Evolutionary conservation across 345 rosid species (phyloP).

Genomic region (Barbarea vulgaris): DNA sequence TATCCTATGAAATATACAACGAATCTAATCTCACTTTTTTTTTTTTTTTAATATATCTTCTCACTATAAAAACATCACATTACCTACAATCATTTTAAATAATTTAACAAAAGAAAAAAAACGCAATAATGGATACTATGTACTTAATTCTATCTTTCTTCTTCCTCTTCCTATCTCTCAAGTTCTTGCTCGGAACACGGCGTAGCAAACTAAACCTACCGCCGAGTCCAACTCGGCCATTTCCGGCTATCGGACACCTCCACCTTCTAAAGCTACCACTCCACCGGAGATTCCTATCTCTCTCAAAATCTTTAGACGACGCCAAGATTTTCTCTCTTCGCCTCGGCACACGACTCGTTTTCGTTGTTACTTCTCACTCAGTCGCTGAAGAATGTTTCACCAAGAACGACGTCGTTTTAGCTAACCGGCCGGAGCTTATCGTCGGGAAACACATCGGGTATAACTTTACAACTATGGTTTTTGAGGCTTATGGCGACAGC

Average conservation of each 20-base stretch:
- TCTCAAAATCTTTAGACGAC: constrained; percentile 32
- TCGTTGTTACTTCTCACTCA: constrained; percentile 45
- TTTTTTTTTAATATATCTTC: too few species aligned
- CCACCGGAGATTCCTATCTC: constrained; percentile 24
- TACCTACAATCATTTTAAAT: too few species aligned
- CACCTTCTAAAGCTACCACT: constrained; percentile 39
- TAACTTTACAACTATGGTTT: constrained; percentile 40
- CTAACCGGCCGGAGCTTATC: constrained; percentile 47
- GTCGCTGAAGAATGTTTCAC: constrained; percentile 49
- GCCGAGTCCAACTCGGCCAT: constrained; percentile 40
- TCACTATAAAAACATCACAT: too few species aligned
- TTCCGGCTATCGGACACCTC: constrained; percentile 33
- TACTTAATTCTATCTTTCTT: neutral
- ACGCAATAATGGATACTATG: neutral
- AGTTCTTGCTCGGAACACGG: neutral
- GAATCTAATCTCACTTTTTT: too few species aligned
- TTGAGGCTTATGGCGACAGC: constrained; percentile 47
- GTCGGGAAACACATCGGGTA: constrained; percentile 41
- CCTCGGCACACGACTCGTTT: constrained; percentile 46
- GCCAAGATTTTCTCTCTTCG: constrained; percentile 48
- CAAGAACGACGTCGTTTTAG: constrained; percentile 49
- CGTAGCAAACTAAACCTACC: constrained; percentile 42
- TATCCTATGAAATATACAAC: too few species aligned
- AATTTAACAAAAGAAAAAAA: too few species aligned
- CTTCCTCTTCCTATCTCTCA: constrained; percentile 13